Conservation (phyloP, 768 basidiomycete genomes). For the Podaxis sp. region DNA sequence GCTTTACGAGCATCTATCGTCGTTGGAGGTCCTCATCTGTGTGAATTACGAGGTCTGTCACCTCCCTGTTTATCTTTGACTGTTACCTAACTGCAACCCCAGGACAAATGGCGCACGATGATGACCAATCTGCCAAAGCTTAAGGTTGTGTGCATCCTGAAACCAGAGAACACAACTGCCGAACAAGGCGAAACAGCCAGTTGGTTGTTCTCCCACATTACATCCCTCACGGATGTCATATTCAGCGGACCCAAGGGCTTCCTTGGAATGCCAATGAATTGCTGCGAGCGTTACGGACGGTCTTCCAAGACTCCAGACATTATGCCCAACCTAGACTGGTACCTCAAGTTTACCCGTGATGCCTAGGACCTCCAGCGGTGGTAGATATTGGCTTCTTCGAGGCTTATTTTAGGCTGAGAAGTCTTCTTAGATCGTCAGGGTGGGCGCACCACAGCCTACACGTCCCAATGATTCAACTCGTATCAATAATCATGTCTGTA, state of each 20-base stretch:
- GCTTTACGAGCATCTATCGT: neutral
- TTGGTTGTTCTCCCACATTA: constrained; percentile 1
- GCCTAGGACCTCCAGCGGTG: neutral
- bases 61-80: neutral
- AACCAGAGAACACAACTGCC: neutral
- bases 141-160: neutral
- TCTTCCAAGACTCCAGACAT: neutral
- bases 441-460: neutral
- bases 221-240: neutral
- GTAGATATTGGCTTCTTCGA: neutral
- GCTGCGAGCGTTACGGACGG: neutral
- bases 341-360: neutral
- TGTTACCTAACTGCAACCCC: neutral
- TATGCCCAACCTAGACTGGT: neutral
- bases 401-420: neutral
- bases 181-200: neutral
- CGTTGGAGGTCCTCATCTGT: neutral
- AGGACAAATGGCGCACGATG: neutral
- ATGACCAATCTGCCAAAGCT: neutral
- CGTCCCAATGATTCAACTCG: neutral
- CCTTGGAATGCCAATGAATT: neutral
- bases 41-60: neutral
- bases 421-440: neutral
- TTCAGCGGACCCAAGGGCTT: neutral
- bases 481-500: neutral